Base-by-base conservation (phyloP, 140 eudicot genomes). In the Ambrosia hybrid region DNA sequence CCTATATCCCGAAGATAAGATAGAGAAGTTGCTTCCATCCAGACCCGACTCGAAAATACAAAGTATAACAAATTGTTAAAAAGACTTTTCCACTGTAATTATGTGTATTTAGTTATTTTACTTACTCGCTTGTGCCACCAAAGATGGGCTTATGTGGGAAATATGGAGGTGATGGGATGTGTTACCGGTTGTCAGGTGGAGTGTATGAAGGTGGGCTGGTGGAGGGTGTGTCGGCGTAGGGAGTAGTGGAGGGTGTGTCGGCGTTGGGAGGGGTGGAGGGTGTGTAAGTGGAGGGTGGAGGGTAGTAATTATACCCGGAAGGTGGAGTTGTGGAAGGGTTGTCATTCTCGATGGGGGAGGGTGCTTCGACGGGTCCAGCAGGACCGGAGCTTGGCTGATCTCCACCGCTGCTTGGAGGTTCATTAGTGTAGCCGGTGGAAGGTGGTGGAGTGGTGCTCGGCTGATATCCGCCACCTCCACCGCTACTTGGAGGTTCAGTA, bases 81-180 rank as follows among this genome's bases (percentile, higher is more conserved):
- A 30, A 30, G 34, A 30, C 34, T 30, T 30, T 30, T 30, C 34
- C 34, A 30, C 2, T 30, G 34, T 30, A 30, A 30, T 30, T 30
- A 30, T 30, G 34, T 30, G 34, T 30, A 49, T 49, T 49, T 49
- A 11, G 14, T 49, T 49, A 6, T 5, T 5, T 58, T 39, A 87
- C 95, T 87, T 83, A 87, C 97, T 21, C 26, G 89, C 95, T 85
- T 14, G 88, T 77, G 53, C 86, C 86, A 33, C 82, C 82, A 48
- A 79, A 12, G 59, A 87, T 86, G 46, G 95, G 91, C 15, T 86
- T 73, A 70, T 76, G 61, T 17, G 97, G 95, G 64, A 75, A 66
- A 45, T 58, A 69, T 36, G 96, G 88, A 53, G 96, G 96, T 7
- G 92, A 62, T 17, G 84, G 92, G 48, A 4, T 4, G 85, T 60